phyloP scores from a whole-genome alignment of 2,329 filamentous ascomycete species.

The Phyllosticta citriasiana region DNA sequence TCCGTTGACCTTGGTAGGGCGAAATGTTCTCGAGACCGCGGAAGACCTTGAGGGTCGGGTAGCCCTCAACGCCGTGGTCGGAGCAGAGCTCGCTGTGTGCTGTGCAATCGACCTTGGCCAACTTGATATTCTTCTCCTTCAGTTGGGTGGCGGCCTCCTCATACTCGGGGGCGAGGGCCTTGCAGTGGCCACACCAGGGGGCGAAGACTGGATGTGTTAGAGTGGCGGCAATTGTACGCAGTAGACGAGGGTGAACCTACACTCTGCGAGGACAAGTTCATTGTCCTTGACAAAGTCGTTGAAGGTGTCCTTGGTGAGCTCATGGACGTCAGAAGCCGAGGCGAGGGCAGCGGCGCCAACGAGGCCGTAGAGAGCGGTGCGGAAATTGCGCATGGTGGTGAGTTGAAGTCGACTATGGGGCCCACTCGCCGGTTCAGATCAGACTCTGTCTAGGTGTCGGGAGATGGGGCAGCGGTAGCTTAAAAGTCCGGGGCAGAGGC shows the following conservation, averaged over 20 bases:
- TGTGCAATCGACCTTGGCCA: conserved; percentile 90
- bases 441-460: neutral
- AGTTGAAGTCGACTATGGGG: neutral
- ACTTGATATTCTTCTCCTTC: conserved; percentile 78
- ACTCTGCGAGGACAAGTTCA: conserved; percentile 87
- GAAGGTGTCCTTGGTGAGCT: conserved; percentile 80
- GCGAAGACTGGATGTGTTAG: conserved; percentile 64
- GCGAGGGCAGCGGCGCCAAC: conserved; percentile 49
- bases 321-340: conserved; percentile 67
- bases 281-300: conserved; percentile 75
- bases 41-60: conserved; percentile 99
- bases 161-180: conserved; percentile 89
- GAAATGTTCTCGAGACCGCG: conserved; percentile 71
- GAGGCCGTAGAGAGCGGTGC: conserved; percentile 26
- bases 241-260: conserved; percentile 43
- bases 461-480: neutral
- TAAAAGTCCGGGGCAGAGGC: neutral
- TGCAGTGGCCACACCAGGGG: conserved; percentile 97
- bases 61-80: conserved; percentile 84
- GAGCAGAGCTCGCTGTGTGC: conserved; percentile 88
- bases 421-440: neutral
- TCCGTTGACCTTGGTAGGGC: conserved; percentile 81
- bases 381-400: conserved; percentile 16
- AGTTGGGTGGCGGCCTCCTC: conserved; percentile 75
- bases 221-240: conserved; percentile 4